Conservation (phyloP, 2,329 filamentous ascomycete genomes). For the Alternaria consortialis region DNA sequence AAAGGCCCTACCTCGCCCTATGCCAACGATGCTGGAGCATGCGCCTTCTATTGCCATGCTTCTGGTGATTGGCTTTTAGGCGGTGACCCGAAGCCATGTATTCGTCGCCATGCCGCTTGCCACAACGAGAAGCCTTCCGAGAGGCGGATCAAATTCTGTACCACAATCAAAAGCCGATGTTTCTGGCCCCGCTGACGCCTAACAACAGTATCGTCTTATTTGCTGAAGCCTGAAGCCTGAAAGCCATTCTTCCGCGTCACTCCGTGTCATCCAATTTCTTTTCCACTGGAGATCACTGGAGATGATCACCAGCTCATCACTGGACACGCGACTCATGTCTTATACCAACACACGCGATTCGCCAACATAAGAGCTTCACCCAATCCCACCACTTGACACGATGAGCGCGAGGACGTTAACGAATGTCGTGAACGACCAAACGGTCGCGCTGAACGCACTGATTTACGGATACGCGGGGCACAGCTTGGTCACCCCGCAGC, state of each 20-base stretch:
- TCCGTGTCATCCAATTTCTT: conserved; percentile 7
- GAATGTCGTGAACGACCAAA: conserved; percentile 54
- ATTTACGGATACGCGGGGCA: conserved; percentile 62
- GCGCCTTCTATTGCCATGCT: conserved; percentile 24
- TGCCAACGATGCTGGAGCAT: conserved; percentile 32
- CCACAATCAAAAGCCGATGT: conserved; percentile 39
- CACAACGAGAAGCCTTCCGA: conserved; percentile 32
- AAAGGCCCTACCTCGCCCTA: conserved; percentile 31
- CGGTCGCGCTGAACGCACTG: conserved; percentile 58
- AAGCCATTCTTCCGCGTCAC: conserved; percentile 15
- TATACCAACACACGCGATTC: conserved; percentile 22
- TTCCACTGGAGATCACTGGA: conserved; percentile 19
- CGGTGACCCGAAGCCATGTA: conserved; percentile 41
- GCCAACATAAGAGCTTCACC: conserved; percentile 17
- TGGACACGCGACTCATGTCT: conserved; percentile 28
- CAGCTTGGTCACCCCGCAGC: conserved; percentile 60
- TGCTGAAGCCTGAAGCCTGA: conserved; percentile 26
- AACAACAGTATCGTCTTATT: conserved; percentile 37
- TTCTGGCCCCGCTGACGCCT: conserved; percentile 46
- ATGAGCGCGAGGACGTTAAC: conserved; percentile 52
- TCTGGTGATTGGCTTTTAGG: conserved; percentile 39
- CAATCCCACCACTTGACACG: conserved; percentile 18
- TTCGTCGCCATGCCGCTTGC: conserved; percentile 48
- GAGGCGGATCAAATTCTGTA: conserved; percentile 37
- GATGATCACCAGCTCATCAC: conserved; percentile 37